Evolutionary conservation across 2,329 filamentous ascomycete genomes (phyloP).

Genomic region (Aspergillus pseudoterreus): DNA sequence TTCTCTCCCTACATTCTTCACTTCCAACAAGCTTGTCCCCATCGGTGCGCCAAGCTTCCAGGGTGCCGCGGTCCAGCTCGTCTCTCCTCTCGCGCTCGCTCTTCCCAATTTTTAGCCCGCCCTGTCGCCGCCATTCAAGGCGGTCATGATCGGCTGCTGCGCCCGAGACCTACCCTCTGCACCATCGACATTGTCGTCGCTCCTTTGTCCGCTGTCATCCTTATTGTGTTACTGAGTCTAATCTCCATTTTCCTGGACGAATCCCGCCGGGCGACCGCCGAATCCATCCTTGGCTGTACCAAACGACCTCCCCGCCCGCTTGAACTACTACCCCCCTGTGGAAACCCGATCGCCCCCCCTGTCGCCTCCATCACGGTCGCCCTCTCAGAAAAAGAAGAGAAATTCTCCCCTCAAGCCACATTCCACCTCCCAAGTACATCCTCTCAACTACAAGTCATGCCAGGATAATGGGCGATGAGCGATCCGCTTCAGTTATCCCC

Average conservation of each 20-base stretch:
- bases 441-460: constrained; percentile 28
- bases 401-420: not conserved
- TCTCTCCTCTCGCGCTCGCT: not conserved
- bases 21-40: not conserved
- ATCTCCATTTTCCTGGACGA: not conserved
- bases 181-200: not conserved
- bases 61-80: not conserved
- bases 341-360: not conserved
- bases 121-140: not conserved
- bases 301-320: not conserved
- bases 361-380: not conserved
- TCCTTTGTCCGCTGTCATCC: constrained; percentile 3
- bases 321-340: constrained; percentile 1
- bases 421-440: not conserved
- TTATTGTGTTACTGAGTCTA: not conserved
- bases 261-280: not conserved
- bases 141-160: not conserved
- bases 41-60: not conserved
- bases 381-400: not conserved
- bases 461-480: constrained; percentile 33
- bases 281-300: constrained; percentile 1
- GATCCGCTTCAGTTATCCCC: constrained; percentile 25
- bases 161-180: not conserved
- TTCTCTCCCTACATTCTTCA: too few relatives aligned
- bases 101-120: not conserved